These are phyloP conservation scores for Fusarium sp. DNA, from an alignment of 2,329 filamentous ascomycete species.

Conservation along the genomic window DNA sequence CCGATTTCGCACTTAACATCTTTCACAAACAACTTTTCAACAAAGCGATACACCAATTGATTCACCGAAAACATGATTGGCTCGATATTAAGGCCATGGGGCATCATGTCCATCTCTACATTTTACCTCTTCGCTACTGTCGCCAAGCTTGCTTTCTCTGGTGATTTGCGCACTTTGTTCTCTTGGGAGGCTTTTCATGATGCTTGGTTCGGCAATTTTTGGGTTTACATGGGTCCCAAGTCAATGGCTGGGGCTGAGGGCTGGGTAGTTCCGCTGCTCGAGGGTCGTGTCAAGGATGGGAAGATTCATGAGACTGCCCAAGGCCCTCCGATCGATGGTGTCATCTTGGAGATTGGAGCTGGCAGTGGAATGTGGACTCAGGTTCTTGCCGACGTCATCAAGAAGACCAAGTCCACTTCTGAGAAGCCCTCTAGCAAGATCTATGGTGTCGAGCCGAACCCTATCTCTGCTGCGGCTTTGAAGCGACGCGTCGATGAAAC, in stretches of 20 bases:
- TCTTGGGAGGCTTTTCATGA: slow-evolving; percentile 4
- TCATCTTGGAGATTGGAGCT: slow-evolving; percentile 1
- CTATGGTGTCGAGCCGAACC: not conserved
- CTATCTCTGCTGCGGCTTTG: not conserved
- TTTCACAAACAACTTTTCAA: not conserved
- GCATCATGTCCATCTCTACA: not conserved
- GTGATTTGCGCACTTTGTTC: not conserved
- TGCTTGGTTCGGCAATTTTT: slow-evolving; percentile 1
- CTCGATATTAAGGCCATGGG: not conserved
- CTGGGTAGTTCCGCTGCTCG: not conserved
- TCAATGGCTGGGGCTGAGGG: not conserved
- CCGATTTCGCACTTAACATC: not conserved
- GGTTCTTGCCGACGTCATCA: not conserved
- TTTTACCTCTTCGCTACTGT: not conserved
- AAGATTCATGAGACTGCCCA: not conserved
- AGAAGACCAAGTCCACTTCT: not conserved
- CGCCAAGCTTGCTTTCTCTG: not conserved
- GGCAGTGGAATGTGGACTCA: not conserved
- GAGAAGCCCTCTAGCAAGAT: not conserved
- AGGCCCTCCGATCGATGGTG: not conserved
- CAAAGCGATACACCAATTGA: not conserved
- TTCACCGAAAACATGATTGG: not conserved
- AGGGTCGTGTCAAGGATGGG: not conserved
- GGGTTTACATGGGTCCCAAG: not conserved
- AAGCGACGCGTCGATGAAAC: not conserved